Conservation (phyloP, 176 grass and related monocot species). For the Pharus latifolius region DNA sequence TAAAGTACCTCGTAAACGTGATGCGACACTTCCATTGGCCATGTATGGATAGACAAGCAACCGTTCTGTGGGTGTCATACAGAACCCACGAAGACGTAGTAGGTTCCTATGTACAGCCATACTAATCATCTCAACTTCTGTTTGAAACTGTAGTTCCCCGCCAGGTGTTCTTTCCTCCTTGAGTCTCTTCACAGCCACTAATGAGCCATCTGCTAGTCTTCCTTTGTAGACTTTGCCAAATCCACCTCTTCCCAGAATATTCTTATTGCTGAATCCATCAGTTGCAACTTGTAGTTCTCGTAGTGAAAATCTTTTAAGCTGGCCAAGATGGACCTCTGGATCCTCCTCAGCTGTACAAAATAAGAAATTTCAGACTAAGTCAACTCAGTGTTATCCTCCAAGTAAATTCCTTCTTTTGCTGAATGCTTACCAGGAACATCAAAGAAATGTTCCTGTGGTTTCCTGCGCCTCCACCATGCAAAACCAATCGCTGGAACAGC, state of each 20-base stretch:
- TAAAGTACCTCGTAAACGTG: conserved; percentile 55
- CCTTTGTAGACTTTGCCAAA: conserved; percentile 94
- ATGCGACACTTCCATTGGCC: conserved; percentile 84
- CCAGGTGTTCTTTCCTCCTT: conserved; percentile 82
- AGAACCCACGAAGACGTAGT: conserved; percentile 70
- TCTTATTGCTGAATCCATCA: conserved; percentile 70
- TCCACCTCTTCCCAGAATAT: conserved; percentile 81
- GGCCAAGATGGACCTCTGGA: conserved; percentile 77
- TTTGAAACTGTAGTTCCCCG: conserved; percentile 81
- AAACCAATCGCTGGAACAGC: conserved; percentile 75
- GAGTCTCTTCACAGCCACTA: conserved; percentile 81
- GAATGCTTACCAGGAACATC: conserved; percentile 66
- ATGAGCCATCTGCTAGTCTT: conserved; percentile 62
- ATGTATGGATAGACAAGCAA: conserved; percentile 90
- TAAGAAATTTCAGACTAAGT: conserved; percentile 16
- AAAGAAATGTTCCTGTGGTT: conserved; percentile 84
- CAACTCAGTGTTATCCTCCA: neutral
- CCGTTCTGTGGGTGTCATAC: conserved; percentile 86
- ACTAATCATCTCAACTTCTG: conserved; percentile 89
- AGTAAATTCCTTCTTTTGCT: neutral
- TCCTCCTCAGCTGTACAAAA: conserved; percentile 68
- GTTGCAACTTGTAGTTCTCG: conserved; percentile 78
- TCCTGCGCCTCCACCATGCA: conserved; percentile 66
- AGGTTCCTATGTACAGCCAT: conserved; percentile 82
- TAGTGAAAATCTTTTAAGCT: conserved; percentile 80